These are phyloP conservation scores for Sugiyamaella marilandica DNA, from an alignment of 805 yeast genomes.

Conservation along the genomic window DNA sequence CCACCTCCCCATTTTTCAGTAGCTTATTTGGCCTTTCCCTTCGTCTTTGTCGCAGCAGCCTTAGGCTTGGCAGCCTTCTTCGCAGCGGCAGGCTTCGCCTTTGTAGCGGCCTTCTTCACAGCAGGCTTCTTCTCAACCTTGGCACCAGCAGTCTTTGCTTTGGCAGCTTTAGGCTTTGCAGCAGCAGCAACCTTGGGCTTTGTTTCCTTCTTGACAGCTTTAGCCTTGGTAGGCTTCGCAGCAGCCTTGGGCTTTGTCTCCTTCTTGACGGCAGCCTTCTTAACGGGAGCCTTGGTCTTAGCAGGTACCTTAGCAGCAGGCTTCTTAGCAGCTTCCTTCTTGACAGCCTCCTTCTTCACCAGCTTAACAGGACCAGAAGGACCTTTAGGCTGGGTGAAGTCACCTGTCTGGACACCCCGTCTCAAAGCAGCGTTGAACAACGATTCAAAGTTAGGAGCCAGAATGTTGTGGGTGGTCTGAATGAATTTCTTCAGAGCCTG, in stretches of 20 bases:
- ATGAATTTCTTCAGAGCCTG: constrained; percentile 84
- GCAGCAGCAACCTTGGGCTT: constrained; percentile 50
- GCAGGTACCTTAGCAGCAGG: constrained; percentile 22
- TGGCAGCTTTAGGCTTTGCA: constrained; percentile 26
- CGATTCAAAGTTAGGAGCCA: constrained; percentile 63
- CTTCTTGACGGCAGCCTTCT: constrained; percentile 30
- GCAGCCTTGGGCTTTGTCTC: constrained; percentile 16
- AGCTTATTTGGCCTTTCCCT: constrained; percentile 27
- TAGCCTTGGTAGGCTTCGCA: constrained; percentile 2
- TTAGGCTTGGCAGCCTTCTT: constrained; percentile 33
- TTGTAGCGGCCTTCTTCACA: constrained; percentile 24
- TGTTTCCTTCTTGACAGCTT: constrained; percentile 23
- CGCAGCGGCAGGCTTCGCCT: constrained; percentile 23
- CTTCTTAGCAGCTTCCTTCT: constrained; percentile 23
- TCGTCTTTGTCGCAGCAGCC: constrained; percentile 19
- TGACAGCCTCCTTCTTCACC: constrained; percentile 39
- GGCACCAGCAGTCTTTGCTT: constrained; percentile 28
- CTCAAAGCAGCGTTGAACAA: constrained; percentile 72
- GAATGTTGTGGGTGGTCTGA: constrained; percentile 54
- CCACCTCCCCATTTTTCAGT: constrained; percentile 27
- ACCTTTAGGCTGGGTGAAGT: constrained; percentile 80
- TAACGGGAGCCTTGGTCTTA: constrained; percentile 23
- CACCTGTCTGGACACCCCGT: constrained; percentile 75
- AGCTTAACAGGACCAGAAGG: constrained; percentile 82
- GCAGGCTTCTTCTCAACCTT: constrained; percentile 21